phyloP scores from a whole-genome alignment of 2,329 filamentous ascomycete species.

The Sporothrix protearum region DNA sequence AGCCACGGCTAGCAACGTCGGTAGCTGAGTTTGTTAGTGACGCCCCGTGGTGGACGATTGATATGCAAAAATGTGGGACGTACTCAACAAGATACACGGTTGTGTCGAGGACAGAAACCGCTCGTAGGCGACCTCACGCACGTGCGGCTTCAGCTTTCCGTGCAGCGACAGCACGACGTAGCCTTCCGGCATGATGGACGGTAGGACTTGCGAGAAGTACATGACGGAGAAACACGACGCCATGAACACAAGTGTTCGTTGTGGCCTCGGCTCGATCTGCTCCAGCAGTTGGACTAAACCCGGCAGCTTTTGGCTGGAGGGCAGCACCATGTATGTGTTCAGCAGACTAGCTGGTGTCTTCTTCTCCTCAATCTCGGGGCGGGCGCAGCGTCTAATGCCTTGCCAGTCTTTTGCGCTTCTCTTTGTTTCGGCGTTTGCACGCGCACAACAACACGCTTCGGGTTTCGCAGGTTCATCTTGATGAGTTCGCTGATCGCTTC shows the following conservation, averaged over 20 bases:
- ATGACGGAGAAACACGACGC: constrained; percentile 94
- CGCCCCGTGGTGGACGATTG: not conserved
- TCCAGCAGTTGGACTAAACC: constrained; percentile 67
- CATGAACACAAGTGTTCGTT: constrained; percentile 86
- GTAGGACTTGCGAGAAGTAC: constrained; percentile 82
- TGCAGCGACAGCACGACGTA: constrained; percentile 78
- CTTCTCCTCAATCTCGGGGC: constrained; percentile 68
- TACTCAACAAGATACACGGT: constrained; percentile 73
- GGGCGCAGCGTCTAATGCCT: not conserved
- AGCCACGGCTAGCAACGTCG: constrained; percentile 80
- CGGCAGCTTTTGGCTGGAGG: constrained; percentile 76
- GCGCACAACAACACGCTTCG: constrained; percentile 90
- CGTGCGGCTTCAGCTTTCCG: constrained; percentile 84
- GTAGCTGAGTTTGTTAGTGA: constrained; percentile 45
- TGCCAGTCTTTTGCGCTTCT: not conserved
- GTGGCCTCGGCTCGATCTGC: constrained; percentile 66
- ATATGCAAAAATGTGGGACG: not conserved
- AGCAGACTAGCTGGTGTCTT: constrained; percentile 88
- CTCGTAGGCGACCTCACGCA: constrained; percentile 82
- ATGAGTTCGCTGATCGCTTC: constrained; percentile 94
- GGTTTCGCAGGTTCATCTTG: constrained; percentile 85
- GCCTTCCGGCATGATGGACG: constrained; percentile 62
- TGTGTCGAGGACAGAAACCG: constrained; percentile 71
- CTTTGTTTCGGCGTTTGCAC: constrained; percentile 65
- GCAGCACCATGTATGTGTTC: constrained; percentile 77